Evolutionary conservation across 2,329 filamentous ascomycete species (phyloP), one percentile per base, ranked within the genome.

Genomic region (Fusarium azukiicola): DNA sequence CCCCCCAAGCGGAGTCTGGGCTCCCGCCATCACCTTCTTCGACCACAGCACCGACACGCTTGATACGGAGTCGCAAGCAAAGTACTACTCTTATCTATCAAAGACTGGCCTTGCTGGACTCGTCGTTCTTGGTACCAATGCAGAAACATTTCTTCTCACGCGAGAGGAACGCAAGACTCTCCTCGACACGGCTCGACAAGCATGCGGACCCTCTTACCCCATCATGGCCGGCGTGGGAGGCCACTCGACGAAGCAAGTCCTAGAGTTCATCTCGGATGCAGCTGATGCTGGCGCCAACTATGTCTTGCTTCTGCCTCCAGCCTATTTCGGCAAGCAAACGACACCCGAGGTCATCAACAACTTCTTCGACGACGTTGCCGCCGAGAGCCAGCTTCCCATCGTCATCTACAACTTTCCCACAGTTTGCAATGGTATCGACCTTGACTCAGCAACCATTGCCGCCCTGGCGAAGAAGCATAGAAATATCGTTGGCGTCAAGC

Each of bases 161-260:
- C 92, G 92, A 32, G 90, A 92, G 79, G 93, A 94, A 85, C 90
- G 93, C 67, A 88, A 87, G 69, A 87, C 88, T 50, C 89, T 95
- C 4, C 88, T 96, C n/a, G 84, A 87, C 49, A 87, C 91, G 6
- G 94, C 94, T 86, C 93, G 97, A 64, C 95, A 96, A 83, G 93
- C 93, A 73, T 95, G 98, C 50, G 97, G 97, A 0, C 96, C 96
- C 1, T 95, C 97, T 85, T 98, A 97, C 86, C 97, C 97, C 46
- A 91, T 98, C 79, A 97, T 98, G 90, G 97, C 67, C 87, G 94
- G 94, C 23, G 92, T 94, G 8, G 91, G 93, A 36, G 93, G 92
- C 3, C 94, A 95, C 84, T 94, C 92, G 8, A 95, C 93, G 11
- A 90, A 90, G 76, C 94, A 95, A 84, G 92, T 93, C 8, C 87